Evolutionary conservation across 2,329 filamentous ascomycete species (phyloP).

Genomic region (Sarocladium oryzae): DNA sequence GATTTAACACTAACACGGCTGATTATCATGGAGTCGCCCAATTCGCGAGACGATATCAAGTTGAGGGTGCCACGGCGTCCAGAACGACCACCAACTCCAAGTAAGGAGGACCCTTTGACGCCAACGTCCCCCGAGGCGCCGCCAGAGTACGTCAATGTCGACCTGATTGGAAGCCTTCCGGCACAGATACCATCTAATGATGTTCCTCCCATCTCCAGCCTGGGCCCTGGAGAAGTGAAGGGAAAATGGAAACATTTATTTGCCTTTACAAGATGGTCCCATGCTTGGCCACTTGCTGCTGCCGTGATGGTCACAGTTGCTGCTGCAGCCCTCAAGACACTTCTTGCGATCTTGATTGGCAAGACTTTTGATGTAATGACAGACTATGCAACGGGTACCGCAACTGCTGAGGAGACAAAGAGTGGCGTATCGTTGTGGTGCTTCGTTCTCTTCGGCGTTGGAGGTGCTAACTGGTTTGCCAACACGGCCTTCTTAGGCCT

Average conservation of each 20-base stretch:
- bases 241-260: slow-evolving; percentile 50
- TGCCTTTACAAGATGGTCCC: slow-evolving; percentile 58
- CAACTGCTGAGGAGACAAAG: slow-evolving; percentile 45
- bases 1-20: too few relatives aligned
- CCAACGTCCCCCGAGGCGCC: not conserved
- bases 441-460: slow-evolving; percentile 56
- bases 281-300: slow-evolving; percentile 46
- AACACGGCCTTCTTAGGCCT: slow-evolving; percentile 60
- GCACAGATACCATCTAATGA: too few relatives aligned
- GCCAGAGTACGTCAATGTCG: not conserved
- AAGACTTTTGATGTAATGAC: slow-evolving; percentile 68
- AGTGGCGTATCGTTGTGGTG: slow-evolving; percentile 52
- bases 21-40: not conserved
- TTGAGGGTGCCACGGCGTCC: not conserved
- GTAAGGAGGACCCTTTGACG: not conserved
- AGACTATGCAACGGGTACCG: slow-evolving; percentile 51
- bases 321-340: slow-evolving; percentile 57
- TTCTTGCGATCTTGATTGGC: slow-evolving; percentile 65
- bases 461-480: slow-evolving; percentile 57
- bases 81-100: not conserved
- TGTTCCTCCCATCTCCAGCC: not conserved
- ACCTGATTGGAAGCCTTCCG: too few relatives aligned
- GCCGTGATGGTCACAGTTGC: slow-evolving; percentile 51
- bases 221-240: not conserved
- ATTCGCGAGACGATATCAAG: not conserved